A percentile compares a stretch with the other conserved stretches of the same genome.
phyloP scores from a whole-genome alignment of 176 grass and related monocot species.

The Melocanna baccifera region DNA sequence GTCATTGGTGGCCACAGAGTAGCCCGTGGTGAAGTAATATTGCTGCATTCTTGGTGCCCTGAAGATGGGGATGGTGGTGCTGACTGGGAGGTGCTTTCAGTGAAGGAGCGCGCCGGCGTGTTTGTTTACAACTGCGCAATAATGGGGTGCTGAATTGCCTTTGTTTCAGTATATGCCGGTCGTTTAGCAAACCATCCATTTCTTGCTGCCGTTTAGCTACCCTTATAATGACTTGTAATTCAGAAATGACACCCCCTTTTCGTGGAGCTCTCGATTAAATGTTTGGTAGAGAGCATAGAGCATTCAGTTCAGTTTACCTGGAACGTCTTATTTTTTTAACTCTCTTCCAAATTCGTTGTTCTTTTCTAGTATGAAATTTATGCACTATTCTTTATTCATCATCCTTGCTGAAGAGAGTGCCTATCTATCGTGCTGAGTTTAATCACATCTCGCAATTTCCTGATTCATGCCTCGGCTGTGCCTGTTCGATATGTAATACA shows the following conservation, averaged over 20 bases:
- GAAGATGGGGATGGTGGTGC: slow-evolving; percentile 44
- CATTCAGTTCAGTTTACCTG: slow-evolving; percentile 65
- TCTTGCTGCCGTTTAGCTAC: slow-evolving; percentile 40
- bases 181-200: slow-evolving; percentile 35
- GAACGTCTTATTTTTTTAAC: slow-evolving; percentile 24
- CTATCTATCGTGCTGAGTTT: neutral
- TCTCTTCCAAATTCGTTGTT: slow-evolving; percentile 29
- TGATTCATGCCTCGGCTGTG: neutral
- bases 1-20: slow-evolving; percentile 70
- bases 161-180: slow-evolving; percentile 20
- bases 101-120: slow-evolving; percentile 61
- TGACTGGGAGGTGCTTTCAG: slow-evolving; percentile 82
- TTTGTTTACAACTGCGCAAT: slow-evolving; percentile 95
- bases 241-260: slow-evolving; percentile 46
- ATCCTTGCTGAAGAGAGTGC: neutral
- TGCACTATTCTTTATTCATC: slow-evolving; percentile 42
- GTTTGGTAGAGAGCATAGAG: slow-evolving; percentile 53
- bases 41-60: slow-evolving; percentile 81
- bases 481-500: slow-evolving; percentile 1
- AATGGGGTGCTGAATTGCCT: slow-evolving; percentile 80
- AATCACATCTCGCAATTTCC: neutral
- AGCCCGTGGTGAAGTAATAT: slow-evolving; percentile 60
- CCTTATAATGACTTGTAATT: slow-evolving; percentile 58
- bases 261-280: slow-evolving; percentile 46
- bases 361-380: slow-evolving; percentile 30